phyloP scores from a whole-genome alignment of 306 rosid genomes.

The Prunus kanzakura region DNA sequence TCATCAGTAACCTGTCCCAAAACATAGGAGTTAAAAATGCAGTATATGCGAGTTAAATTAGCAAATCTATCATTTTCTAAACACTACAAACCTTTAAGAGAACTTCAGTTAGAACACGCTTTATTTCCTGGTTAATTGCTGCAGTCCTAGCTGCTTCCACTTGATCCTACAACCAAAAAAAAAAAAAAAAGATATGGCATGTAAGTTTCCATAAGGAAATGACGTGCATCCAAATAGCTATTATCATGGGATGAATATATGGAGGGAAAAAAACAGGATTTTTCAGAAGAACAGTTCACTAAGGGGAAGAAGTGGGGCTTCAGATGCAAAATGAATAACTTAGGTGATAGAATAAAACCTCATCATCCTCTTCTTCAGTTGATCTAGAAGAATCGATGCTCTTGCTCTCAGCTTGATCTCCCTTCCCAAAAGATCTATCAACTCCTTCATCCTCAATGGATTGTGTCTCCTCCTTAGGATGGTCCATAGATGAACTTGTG shows the following conservation, averaged over 20 bases:
- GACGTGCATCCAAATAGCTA: slow-evolving; percentile 1
- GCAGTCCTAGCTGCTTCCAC: slow-evolving; percentile 72
- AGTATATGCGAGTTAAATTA: slow-evolving; percentile 11
- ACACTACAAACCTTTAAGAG: slow-evolving; percentile 71
- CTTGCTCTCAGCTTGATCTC: slow-evolving; percentile 71
- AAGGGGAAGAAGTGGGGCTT: not conserved
- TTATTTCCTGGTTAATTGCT: slow-evolving; percentile 90
- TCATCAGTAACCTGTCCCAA: slow-evolving; percentile 85
- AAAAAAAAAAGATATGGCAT: slow-evolving; percentile 9
- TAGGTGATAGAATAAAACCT: slow-evolving; percentile 48
- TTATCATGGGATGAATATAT: not conserved
- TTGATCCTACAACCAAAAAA: slow-evolving; percentile 43
- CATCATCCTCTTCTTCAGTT: slow-evolving; percentile 91
- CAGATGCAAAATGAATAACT: not conserved
- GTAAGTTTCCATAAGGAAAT: slow-evolving; percentile 1
- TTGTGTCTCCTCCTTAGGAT: slow-evolving; percentile 57
- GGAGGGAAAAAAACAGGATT: slow-evolving; percentile 3
- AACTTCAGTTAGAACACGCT: slow-evolving; percentile 86
- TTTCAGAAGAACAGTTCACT: not conserved
- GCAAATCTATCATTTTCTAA: slow-evolving; percentile 13
- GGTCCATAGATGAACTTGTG: slow-evolving; percentile 63
- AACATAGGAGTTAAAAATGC: slow-evolving; percentile 26
- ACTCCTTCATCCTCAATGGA: slow-evolving; percentile 44
- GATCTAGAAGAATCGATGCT: slow-evolving; percentile 84
- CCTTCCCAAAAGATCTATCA: slow-evolving; percentile 51